These are phyloP conservation scores for Pythium phragmiticola DNA, from an alignment of 352 stramenopile species.

Conservation along the genomic window DNA sequence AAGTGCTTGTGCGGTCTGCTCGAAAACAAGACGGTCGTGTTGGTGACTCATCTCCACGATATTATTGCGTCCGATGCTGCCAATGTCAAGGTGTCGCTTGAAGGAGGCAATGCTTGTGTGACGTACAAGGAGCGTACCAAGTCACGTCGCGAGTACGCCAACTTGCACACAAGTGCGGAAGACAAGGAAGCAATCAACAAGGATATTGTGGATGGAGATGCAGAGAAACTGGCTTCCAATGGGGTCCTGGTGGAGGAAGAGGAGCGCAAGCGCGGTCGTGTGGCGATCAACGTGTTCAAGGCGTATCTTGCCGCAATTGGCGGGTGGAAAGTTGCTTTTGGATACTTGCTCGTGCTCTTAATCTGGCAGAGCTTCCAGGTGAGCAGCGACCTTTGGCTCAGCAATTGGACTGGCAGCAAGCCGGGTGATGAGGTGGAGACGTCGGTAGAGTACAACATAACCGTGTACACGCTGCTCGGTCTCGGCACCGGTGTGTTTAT, in stretches of 20 bases:
- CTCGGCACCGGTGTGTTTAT: constrained; percentile 40
- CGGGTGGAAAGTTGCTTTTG: constrained; percentile 1
- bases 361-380: constrained; percentile 74
- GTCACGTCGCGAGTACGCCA: constrained; percentile 8
- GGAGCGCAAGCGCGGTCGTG: constrained; percentile 19
- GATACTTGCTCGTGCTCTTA: constrained; percentile 20
- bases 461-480: constrained; percentile 43
- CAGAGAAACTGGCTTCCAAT: not conserved
- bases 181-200: not conserved
- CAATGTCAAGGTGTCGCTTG: constrained; percentile 27
- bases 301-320: constrained; percentile 24
- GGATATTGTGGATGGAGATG: not conserved
- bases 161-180: constrained; percentile 6
- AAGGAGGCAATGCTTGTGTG: not conserved
- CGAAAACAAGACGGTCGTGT: constrained; percentile 69
- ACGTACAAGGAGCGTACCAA: not conserved
- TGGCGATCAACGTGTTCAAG: constrained; percentile 18
- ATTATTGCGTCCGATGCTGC: constrained; percentile 32
- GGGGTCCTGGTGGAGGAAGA: constrained; percentile 28
- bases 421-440: constrained; percentile 35
- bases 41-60: constrained; percentile 92
- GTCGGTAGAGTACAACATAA: constrained; percentile 57
- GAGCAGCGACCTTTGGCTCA: constrained; percentile 87
- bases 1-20: constrained; percentile 49
- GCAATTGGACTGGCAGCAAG: constrained; percentile 69